phyloP scores from a whole-genome alignment of 2,329 filamentous ascomycete species.

The Phaeosphaeriaceae sp. region DNA sequence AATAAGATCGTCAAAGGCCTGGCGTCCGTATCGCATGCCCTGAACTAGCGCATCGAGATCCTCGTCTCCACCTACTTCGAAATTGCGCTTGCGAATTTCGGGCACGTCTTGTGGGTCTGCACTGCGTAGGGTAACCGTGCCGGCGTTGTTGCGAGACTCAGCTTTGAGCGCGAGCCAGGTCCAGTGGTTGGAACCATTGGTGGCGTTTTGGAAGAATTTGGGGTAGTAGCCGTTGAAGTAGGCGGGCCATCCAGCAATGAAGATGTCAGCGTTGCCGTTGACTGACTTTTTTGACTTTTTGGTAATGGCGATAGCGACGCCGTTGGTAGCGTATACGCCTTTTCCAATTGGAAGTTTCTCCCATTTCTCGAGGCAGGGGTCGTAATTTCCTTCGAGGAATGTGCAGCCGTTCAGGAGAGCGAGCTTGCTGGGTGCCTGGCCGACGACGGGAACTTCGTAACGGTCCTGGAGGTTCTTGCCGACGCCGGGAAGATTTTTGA shows the following conservation, averaged over 20 bases:
- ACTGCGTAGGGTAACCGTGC: slow-evolving; percentile 65
- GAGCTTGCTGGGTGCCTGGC: slow-evolving; percentile 48
- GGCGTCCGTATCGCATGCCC: slow-evolving; percentile 60
- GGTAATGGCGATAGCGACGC: slow-evolving; percentile 58
- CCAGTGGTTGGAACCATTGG: slow-evolving; percentile 54
- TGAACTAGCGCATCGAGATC: slow-evolving; percentile 62
- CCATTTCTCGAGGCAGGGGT: slow-evolving; percentile 56
- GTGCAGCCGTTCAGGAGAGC: slow-evolving; percentile 48
- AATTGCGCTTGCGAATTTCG: slow-evolving; percentile 52
- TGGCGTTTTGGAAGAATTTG: slow-evolving; percentile 56
- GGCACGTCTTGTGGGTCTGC: slow-evolving; percentile 68
- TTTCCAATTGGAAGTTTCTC: slow-evolving; percentile 42
- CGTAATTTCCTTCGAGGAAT: slow-evolving; percentile 41
- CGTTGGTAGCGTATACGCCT: slow-evolving; percentile 58
- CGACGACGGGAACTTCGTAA: slow-evolving; percentile 56
- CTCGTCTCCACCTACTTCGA: slow-evolving; percentile 33
- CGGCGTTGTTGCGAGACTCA: slow-evolving; percentile 65
- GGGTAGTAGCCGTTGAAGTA: slow-evolving; percentile 62
- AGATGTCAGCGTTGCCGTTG: slow-evolving; percentile 58
- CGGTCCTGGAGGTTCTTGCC: slow-evolving; percentile 71
- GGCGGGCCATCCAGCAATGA: slow-evolving; percentile 61
- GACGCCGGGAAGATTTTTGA: slow-evolving; percentile 66
- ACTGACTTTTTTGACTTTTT: slow-evolving; percentile 45
- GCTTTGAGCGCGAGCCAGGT: slow-evolving; percentile 63
- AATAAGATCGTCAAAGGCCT: slow-evolving; percentile 47